Evolutionary conservation across 306 rosid genomes (phyloP), one percentile per base, ranked within the genome.

Genomic region (Pachyrhizus erosus): DNA sequence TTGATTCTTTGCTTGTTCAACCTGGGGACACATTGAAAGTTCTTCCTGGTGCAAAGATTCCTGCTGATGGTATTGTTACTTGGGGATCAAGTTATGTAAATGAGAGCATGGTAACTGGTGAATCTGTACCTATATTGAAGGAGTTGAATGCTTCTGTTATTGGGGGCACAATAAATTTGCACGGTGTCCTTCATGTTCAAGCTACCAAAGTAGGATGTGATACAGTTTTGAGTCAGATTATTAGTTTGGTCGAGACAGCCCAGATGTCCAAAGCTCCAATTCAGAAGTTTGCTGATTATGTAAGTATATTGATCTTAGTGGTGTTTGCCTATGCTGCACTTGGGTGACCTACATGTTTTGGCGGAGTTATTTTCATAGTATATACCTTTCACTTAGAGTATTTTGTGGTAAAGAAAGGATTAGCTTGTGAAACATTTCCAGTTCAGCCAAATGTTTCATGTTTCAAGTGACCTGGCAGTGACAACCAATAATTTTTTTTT

Each of bases 231-330:
- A 94, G 90, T 87, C 98, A 96, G 92, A 96, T 96, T 80, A 93
- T 96, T 85, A 93, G 90, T 88, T 88, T 96, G 90, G 99, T 96
- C 55, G 99, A 96, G 94, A 89, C 93, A 24, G 99, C 99, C 26
- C 99, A 96, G 84, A 96, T 96, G 99, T 92, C 98, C 61, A 96
- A 96, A 86, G 99, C 99, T 66, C 99, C 98, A 34, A 96, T 96
- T 84, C 99, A 96, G 92, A 96, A 96, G 86, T 96, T 96, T 88
- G 99, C 99, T 64, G 99, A 96, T 83, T 96, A 90, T 88, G 99
- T 96, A 89, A 93, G 99, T 86, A 75, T 83, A 74, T 9, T 83
- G 81, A 66, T 57, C 2, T 9, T 79, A 70, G 75, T 45, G 82
- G 58, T 42, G 77, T 51, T 78, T 69, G 31, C 75, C 52, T 42